Evolutionary conservation across 2,329 filamentous ascomycete species (phyloP), one percentile per base, ranked within the genome.

Genomic region (Alternaria triticina): DNA sequence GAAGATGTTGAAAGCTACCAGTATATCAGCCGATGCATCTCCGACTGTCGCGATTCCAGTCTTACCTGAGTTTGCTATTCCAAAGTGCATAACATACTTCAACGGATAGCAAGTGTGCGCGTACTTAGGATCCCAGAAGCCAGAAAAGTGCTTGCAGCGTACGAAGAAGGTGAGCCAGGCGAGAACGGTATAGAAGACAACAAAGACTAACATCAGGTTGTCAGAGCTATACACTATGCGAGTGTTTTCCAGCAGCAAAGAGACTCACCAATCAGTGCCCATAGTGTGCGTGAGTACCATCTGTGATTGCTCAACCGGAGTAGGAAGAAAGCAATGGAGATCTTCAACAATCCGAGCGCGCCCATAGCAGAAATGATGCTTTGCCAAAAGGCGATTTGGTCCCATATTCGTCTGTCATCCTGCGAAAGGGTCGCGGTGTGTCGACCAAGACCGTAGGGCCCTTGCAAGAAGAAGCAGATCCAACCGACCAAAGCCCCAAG

Each of bases 391-490:
- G 30, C 50, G n/a, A 63, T 59, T 1, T 59, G 43, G 8, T 30
- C 33, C 9, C 54, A 59, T 13, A 23, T 27, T 8, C 15, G 8
- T 47, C 33, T 33, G 9, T 63, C 56, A 8, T 44, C 44, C 0
- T 15, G 10, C 8, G 56, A 59, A 9, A 63, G 46, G 2, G 45
- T 56, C 13, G 20, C 20, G 5, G 33, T 44, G 30, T 63, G 61
- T 17, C 61, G 56, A 11, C 61, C 61, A 13, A 63, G 57, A 17
- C 61, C 61, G 44, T 59, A 45, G n/a, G 33, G 28, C 15, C 56
- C 56, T 43, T 59, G 61, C 25, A 63, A 28, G 36, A 63, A 55
- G 25, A 63, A 59, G 27, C 61, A 64, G 6, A 60, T 56, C 30
- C 33, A 60, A 0, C 57, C 61, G 4, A n/a, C 50, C 17, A 60